Conservation (phyloP, 2,329 filamentous ascomycete species). For the Alternaria consortialis region DNA sequence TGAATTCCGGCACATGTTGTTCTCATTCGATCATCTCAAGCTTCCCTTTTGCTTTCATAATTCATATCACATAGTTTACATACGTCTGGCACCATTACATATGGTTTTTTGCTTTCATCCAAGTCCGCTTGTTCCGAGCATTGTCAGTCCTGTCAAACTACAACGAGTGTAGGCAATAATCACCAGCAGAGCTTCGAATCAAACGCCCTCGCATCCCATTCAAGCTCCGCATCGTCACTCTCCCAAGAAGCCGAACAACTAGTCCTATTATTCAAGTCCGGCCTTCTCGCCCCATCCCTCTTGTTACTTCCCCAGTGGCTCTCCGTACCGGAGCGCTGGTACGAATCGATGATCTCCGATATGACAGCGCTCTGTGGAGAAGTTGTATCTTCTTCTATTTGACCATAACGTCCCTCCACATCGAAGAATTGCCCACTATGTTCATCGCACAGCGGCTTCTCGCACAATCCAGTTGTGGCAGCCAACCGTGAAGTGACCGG, state of each 20-base stretch:
- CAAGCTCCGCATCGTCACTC: not conserved
- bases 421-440: constrained; percentile 4
- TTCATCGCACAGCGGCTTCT: constrained; percentile 2
- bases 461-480: not conserved
- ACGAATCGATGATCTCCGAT: not conserved
- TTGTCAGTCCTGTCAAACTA: not conserved
- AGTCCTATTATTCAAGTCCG: not conserved
- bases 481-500: not conserved
- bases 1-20: not conserved
- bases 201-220: constrained; percentile 3
- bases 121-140: not conserved
- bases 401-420: not conserved
- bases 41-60: not conserved
- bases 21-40: not conserved
- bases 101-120: not conserved
- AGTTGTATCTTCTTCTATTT: not conserved
- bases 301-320: not conserved
- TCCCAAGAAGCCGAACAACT: not conserved
- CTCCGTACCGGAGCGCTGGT: not conserved
- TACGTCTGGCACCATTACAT: not conserved
- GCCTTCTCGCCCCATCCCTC: not conserved
- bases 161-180: not conserved
- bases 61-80: not conserved
- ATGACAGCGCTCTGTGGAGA: not conserved
- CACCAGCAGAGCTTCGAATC: constrained; percentile 10